These are phyloP conservation scores for Hebeloma cylindrosporum DNA, from an alignment of 768 basidiomycete genomes.

Conservation along the genomic window DNA sequence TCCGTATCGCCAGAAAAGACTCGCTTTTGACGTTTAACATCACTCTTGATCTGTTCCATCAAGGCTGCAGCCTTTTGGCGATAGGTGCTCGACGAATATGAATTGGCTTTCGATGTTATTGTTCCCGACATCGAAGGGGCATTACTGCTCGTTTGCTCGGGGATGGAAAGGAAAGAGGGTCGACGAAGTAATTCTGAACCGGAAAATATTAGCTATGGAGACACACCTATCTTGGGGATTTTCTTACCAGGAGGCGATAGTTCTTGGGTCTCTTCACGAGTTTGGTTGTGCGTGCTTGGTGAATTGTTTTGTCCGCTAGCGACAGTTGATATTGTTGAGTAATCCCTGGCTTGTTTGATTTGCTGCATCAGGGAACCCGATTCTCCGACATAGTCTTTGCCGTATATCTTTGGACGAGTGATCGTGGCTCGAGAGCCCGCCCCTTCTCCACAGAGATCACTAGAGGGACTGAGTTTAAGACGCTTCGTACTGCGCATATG, in stretches of 20 bases:
- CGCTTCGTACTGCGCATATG: conserved; percentile 77
- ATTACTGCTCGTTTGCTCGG: conserved; percentile 27
- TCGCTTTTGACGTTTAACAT: conserved; percentile 73
- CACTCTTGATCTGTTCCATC: conserved; percentile 84
- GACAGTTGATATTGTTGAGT: conserved; percentile 71
- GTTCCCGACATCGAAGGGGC: conserved; percentile 31
- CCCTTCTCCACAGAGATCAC: conserved; percentile 56
- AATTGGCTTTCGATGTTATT: conserved; percentile 32
- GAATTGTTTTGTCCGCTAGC: conserved; percentile 39
- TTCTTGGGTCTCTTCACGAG: conserved; percentile 10
- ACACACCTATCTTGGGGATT: not conserved
- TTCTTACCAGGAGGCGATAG: conserved; percentile 8
- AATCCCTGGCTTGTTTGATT: conserved; percentile 75
- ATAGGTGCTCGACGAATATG: conserved; percentile 66
- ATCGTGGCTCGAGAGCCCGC: conserved; percentile 46
- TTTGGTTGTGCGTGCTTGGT: conserved; percentile 18
- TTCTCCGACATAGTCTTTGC: conserved; percentile 77
- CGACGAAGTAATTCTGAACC: conserved; percentile 30
- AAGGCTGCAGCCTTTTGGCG: conserved; percentile 74
- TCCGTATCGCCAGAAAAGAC: conserved; percentile 70
- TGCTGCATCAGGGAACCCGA: conserved; percentile 76
- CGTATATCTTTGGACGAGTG: conserved; percentile 44
- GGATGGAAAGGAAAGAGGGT: conserved; percentile 35
- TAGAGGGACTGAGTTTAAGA: conserved; percentile 71
- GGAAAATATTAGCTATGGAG: not conserved